These are phyloP conservation scores for Elymus sibiricus DNA, from an alignment of 176 grass and related monocot genomes.

Conservation along the genomic window DNA sequence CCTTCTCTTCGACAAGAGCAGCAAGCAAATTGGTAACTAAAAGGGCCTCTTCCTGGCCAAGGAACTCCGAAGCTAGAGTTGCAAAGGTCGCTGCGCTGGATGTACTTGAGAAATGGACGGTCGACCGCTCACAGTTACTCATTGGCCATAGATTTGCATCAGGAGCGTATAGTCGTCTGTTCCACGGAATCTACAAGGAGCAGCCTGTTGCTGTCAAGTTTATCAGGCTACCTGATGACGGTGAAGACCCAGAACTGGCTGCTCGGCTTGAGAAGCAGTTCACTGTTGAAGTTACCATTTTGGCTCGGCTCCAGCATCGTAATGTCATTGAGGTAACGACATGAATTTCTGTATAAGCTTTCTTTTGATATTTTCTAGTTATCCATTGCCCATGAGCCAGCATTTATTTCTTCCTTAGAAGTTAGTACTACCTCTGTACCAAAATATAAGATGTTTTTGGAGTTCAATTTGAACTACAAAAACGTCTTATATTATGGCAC, in stretches of 20 bases:
- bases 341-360: neutral
- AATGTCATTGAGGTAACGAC: constrained; percentile 80
- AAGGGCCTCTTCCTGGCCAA: constrained; percentile 55
- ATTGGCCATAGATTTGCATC: constrained; percentile 77
- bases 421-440: too few relatives aligned
- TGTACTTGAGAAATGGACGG: constrained; percentile 59
- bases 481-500: too few relatives aligned
- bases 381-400: neutral
- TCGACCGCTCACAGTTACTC: constrained; percentile 71
- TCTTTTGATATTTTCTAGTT: neutral
- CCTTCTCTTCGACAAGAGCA: constrained; percentile 26
- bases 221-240: constrained; percentile 82
- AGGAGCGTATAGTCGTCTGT: constrained; percentile 75
- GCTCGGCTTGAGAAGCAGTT: constrained; percentile 80
- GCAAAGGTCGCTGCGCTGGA: constrained; percentile 59
- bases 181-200: constrained; percentile 83
- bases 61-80: constrained; percentile 26
- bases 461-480: too few relatives aligned
- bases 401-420: neutral
- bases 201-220: constrained; percentile 83
- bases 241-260: constrained; percentile 66
- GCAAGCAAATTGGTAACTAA: constrained; percentile 10
- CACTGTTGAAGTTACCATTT: constrained; percentile 76
- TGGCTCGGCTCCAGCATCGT: constrained; percentile 74
- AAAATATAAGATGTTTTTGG: too few relatives aligned